Conservation (phyloP, 108 stramenopile species). For the Nitzschia putrida region DNA sequence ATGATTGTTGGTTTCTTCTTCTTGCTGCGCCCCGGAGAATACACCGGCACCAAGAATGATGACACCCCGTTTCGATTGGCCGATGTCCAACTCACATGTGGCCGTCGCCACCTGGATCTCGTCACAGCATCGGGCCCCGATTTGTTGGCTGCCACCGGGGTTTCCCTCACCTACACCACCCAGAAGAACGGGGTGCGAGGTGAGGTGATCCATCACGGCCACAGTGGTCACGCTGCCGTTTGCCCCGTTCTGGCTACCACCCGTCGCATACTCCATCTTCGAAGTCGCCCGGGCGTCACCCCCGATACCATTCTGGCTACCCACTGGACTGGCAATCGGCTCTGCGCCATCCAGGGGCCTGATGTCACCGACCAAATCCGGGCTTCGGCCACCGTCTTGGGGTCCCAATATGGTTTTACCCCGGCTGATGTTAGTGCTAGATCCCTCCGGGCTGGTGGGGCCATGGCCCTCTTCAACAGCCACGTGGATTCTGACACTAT, state of each 20-base stretch:
- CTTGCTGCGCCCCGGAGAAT: slow-evolving; percentile 41
- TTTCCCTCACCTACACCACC: slow-evolving; percentile 47
- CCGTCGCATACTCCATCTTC: slow-evolving; percentile 7
- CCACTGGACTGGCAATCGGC: background rate
- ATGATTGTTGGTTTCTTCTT: slow-evolving; percentile 57
- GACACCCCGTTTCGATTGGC: slow-evolving; percentile 20
- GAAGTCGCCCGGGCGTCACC: background rate
- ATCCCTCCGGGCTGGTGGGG: slow-evolving; percentile 53
- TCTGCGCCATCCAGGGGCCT: background rate
- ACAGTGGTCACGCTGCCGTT: slow-evolving; percentile 3
- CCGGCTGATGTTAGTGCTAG: slow-evolving; percentile 43
- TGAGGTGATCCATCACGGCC: slow-evolving; percentile 25
- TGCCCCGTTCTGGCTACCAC: slow-evolving; percentile 1
- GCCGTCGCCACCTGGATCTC: slow-evolving; percentile 20
- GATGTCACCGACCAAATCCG: slow-evolving; percentile 9
- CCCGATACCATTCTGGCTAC: slow-evolving; percentile 11
- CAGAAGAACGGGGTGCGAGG: too few species aligned
- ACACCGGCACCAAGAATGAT: slow-evolving; percentile 23
- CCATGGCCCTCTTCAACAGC: slow-evolving; percentile 55
- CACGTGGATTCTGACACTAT: slow-evolving; percentile 50
- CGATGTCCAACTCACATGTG: slow-evolving; percentile 39
- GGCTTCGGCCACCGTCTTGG: background rate
- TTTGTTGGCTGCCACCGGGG: slow-evolving; percentile 19
- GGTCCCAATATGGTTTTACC: slow-evolving; percentile 28
- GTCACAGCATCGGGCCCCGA: slow-evolving; percentile 23